Evolutionary conservation across 2,329 filamentous ascomycete species (phyloP).

Genomic region (Colletotrichum sublineola): DNA sequence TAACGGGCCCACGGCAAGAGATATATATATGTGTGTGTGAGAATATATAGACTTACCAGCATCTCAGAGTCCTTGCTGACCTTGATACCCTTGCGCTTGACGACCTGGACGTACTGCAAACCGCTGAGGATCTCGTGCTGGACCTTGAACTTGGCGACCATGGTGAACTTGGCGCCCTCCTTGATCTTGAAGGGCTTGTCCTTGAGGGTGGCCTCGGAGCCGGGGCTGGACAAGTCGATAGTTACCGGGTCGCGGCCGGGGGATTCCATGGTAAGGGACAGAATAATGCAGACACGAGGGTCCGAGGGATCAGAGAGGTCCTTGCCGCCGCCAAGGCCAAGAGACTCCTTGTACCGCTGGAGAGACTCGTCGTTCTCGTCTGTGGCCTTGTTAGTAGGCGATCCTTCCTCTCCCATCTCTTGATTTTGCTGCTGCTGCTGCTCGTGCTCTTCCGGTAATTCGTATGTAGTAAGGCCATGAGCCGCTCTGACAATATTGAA

Average conservation of each 20-base stretch:
- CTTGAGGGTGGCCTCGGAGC: slow-evolving; percentile 83
- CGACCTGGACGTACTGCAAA: slow-evolving; percentile 93
- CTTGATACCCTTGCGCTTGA: slow-evolving; percentile 89
- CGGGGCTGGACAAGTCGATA: slow-evolving; percentile 84
- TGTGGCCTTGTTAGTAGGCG: slow-evolving; percentile 48
- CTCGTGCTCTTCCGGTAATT: slow-evolving; percentile 7
- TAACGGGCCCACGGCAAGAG: slow-evolving; percentile 38
- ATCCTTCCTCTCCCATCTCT: slow-evolving; percentile 7
- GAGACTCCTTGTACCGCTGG: slow-evolving; percentile 96
- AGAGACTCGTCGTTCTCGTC: slow-evolving; percentile 89
- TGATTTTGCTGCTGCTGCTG: slow-evolving; percentile 5
- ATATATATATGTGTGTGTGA: neutral
- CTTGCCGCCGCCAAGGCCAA: slow-evolving; percentile 83
- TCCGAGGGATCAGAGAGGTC: slow-evolving; percentile 83
- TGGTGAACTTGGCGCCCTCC: slow-evolving; percentile 92
- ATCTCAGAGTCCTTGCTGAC: slow-evolving; percentile 97
- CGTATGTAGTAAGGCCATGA: slow-evolving; percentile 10
- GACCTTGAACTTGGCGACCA: slow-evolving; percentile 94
- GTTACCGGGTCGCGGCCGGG: slow-evolving; percentile 86
- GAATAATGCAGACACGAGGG: slow-evolving; percentile 91
- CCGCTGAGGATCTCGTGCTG: slow-evolving; percentile 97
- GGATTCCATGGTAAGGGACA: slow-evolving; percentile 88
- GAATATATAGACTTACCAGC: slow-evolving; percentile 77
- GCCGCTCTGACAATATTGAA: slow-evolving; percentile 17
- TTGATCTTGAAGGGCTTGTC: slow-evolving; percentile 97